These are phyloP conservation scores for Plasmodium coatneyi DNA, from an alignment of 169 alveolate genomes.

Conservation along the genomic window DNA sequence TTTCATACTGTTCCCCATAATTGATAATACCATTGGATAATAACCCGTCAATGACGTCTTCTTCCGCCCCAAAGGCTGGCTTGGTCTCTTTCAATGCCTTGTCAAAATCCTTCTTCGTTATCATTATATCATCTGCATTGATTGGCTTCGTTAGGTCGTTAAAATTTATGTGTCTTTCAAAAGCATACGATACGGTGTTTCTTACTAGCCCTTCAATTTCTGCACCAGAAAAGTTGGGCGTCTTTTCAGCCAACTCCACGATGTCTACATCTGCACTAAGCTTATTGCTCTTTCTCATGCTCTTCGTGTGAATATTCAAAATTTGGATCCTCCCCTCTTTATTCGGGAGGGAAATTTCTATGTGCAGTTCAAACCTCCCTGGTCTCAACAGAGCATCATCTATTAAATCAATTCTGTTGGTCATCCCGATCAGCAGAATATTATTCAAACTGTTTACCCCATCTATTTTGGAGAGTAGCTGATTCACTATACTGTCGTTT, in stretches of 20 bases:
- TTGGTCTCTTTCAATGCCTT: conserved; percentile 95
- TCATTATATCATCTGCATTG: conserved; percentile 86
- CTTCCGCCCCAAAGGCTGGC: conserved; percentile 97
- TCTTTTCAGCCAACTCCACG: conserved; percentile 90
- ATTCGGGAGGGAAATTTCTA: conserved; percentile 99
- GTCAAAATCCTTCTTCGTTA: conserved; percentile 92
- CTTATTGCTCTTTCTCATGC: conserved; percentile 86
- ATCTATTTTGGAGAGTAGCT: conserved; percentile 98
- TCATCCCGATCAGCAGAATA: conserved; percentile 98
- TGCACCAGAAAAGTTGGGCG: conserved; percentile 99
- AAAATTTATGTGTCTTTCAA: conserved; percentile 91
- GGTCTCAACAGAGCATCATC: conserved; percentile 99
- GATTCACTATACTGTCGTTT: conserved; percentile 98
- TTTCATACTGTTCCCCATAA: conserved; percentile 91
- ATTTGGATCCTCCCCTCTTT: conserved; percentile 97
- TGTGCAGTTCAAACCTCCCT: conserved; percentile 98
- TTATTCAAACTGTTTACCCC: conserved; percentile 98
- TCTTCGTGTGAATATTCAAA: conserved; percentile 97
- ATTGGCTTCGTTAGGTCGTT: conserved; percentile 86
- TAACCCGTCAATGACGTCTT: conserved; percentile 80
- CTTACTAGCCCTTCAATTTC: conserved; percentile 97
- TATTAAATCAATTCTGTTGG: conserved; percentile 98
- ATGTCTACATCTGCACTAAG: conserved; percentile 92
- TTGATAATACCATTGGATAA: conserved; percentile 92
- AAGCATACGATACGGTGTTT: conserved; percentile 96